Base-by-base conservation (phyloP, 169 alveolate genomes). In the Eimeria praecox region DNA sequence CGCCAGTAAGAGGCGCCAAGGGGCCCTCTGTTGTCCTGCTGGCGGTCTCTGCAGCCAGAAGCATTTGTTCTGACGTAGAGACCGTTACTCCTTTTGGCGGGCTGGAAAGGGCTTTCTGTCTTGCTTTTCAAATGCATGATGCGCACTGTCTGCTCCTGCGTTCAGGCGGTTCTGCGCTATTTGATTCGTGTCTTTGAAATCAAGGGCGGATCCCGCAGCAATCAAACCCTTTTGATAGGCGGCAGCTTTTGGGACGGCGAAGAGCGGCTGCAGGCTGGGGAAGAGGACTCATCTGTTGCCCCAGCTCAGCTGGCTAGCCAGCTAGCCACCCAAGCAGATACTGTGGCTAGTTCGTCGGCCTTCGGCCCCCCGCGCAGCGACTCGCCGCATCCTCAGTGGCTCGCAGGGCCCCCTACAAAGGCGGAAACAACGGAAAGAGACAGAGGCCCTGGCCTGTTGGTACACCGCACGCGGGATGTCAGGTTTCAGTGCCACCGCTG, bases 401-500 rank as follows among this genome's bases (percentile, higher is more conserved):
- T 30, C 12, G 75, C 73, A 20, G 69, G 92, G 20, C 10, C 64
- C 35, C 83, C 40, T 8, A 42, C 69, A 14, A 64, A 44, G 24
- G 46, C 83, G 35, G 85, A 64, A 42, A 64, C 85, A 24, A 27
- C 40, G 33, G 78, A 49, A 46, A 49, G 91, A 30, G 82, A 73
- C 54, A 56, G 95, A 12, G 75, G 82, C 40, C 91, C 80, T 64
- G 85, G 88, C 59, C 69, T 94, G 42, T n/a, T 85, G 20, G 88
- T 94, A 59, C 94, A 94, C 73, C 96, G 94, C 33, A 83, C 96
- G 3, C 88, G 90, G 22, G 94, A 94, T 24, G 94, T 94, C 33
- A 88, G 94, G 16, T 94, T 69, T 52, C 96, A 90, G 59, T 94
- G 96, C 69, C 96, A 94, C 69, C 59, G 71, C 80, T 94, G 96